Evolutionary conservation across 345 rosid genomes (phyloP), one percentile per base, ranked within the genome.

Genomic region (Bruguiera gymnorhiza): DNA sequence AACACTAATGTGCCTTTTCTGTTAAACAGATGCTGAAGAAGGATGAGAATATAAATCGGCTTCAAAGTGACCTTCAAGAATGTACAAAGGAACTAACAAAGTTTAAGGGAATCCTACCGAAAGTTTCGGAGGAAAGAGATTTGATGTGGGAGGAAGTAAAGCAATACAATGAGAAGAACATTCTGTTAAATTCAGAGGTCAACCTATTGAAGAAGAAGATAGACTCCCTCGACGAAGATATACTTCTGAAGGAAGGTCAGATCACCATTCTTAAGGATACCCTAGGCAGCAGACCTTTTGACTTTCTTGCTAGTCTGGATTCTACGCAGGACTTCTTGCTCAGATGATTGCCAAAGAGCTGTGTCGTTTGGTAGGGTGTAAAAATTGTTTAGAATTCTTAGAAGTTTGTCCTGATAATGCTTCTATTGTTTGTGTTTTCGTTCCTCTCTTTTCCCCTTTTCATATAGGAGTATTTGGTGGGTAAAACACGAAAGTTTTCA

Each of bases 191-290:
- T 78, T 84, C 87, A 1, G 96, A 96, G 85, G 82, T 85, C 30
- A 82, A 80, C 32, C 23, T 58, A 23, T 75, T 92, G 77, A 96
- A 83, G 80, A 90, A 78, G 76, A 88, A 83, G 80, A 76, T 90
- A 24, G 96, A 92, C 54, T 70, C 71, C 61, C 78, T 92, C 51
- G 98, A 96, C 29, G 98, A 90, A 77, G 96, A 86, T 39, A 70
- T 89, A 16, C 90, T 86, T 48, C 63, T 90, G 73, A 96, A 89
- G 82, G 99, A 92, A 85, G 97, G 99, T 20, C 88, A 95, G 75
- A 90, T 95, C 71, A 88, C 96, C 52, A 92, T 95, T 67, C 80
- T 92, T 43, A 90, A 86, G 75, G 99, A 96, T 80, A 66, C 87
- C 39, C 51, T 92, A 6, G 80, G 87, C 69, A 82, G 67, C 74